These are phyloP conservation scores for Halenospora varia DNA, from an alignment of 495 filamentous ascomycete genomes.

Conservation along the genomic window DNA sequence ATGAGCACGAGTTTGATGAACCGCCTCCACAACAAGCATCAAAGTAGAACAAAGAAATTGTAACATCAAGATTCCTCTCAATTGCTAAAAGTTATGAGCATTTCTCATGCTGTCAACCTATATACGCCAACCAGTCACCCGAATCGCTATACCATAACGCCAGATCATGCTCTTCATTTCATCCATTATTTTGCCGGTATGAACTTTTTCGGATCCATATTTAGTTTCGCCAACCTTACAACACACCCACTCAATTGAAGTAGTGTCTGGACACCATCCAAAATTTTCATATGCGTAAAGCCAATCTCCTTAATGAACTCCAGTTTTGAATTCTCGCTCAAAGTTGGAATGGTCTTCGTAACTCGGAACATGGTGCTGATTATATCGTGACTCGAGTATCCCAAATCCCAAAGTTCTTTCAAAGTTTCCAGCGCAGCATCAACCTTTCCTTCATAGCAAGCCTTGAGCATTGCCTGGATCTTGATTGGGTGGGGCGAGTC, in stretches of 20 bases:
- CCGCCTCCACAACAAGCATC: constrained; percentile 8
- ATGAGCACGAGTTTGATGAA: constrained; percentile 36
- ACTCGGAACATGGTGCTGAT: constrained; percentile 99
- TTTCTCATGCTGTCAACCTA: neutral
- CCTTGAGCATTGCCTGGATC: constrained; percentile 97
- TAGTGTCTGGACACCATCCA: constrained; percentile 93
- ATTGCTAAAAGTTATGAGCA: neutral
- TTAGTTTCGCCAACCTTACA: constrained; percentile 83
- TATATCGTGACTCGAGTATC: constrained; percentile 95
- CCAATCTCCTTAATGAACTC: constrained; percentile 98
- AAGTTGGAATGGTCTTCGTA: constrained; percentile 84
- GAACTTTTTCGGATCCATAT: constrained; percentile 92
- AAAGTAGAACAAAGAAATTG: neutral
- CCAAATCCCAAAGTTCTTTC: constrained; percentile 89
- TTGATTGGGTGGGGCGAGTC: constrained; percentile 97
- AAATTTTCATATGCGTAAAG: constrained; percentile 98
- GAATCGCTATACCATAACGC: constrained; percentile 15
- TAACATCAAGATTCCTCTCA: neutral
- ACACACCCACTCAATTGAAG: constrained; percentile 91
- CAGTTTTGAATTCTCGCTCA: constrained; percentile 90
- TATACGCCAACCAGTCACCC: constrained; percentile 8
- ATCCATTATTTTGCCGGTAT: constrained; percentile 39
- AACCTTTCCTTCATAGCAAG: constrained; percentile 86
- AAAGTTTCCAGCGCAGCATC: constrained; percentile 82
- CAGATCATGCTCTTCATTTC: constrained; percentile 17